Base-by-base conservation (phyloP, 2,329 filamentous ascomycete species). In the Diaporthe caulivora region DNA sequence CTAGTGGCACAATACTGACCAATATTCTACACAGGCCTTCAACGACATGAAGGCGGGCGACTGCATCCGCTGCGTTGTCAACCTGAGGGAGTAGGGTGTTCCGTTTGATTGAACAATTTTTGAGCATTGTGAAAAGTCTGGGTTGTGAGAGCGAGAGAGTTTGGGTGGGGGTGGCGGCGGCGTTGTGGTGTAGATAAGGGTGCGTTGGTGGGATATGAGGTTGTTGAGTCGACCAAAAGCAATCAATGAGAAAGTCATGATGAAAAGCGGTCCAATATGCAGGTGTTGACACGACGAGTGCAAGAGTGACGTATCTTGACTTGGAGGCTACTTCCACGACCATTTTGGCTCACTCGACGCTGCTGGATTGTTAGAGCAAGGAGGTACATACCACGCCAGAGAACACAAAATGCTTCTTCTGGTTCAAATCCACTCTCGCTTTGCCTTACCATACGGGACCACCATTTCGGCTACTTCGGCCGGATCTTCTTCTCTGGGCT, bases 41-140 rank as follows among this genome's bases (percentile, higher is more conserved):
- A 91, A 95, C 77, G 91, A 93, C 79, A 99, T 99, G 97, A 97
- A 98, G 89, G 89, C 92, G 75, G 97, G 97, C 73, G 95, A 98
- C 85, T 99, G 97, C 86, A 98, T 99, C 80, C 94, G 97, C 76
- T 97, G 95, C 78, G 97, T 98, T 13, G 93, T 98, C 72, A 91
- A 89, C 78, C 91, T 92, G 89, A 82, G 82, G 76, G 84, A 75
- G 76, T 77, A 73, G 31, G 13, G 13, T 15, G 17, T 18, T 5
- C 9, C 47, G n/a, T 40, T 29, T 29, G 44, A 21, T 17, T 70
- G 34, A 47, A 29, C 44, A 34, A 49, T 37, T 44, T 34, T 70
- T 70, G 9, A 70, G 55, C 55, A 58, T 57, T 44, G 44, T 54
- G 21, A 71, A 65, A 64, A 65, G 37, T 34, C 26, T 54, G 31